Evolutionary conservation across 225 moss, liverwort and hornwort genomes (phyloP), one percentile per base, ranked within the genome.

Genomic region (Pleurozium schreberi): DNA sequence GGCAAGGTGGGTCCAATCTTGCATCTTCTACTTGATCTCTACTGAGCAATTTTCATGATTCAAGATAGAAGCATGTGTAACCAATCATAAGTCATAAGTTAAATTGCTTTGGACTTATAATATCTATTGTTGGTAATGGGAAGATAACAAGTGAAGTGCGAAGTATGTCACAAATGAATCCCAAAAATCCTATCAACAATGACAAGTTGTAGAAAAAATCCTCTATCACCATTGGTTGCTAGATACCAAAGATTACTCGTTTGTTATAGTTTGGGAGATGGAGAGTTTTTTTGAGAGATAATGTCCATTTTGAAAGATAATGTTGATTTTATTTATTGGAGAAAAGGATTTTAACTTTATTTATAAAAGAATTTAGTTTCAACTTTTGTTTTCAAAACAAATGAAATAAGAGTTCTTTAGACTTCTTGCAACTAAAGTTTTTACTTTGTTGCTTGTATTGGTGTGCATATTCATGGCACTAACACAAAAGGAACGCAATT

Each of bases 211-310:
- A 50, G 6, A 38, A 36, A 53, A 5, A 2, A 36, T 1, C 9
- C 9, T n/a, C 14, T 53, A 36, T 36, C 9, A 52, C 9, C 6
- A 25, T 0, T 77, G 0, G 20, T 25, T 77, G 15, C 2, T 55
- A 25, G 4, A 38, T 53, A 77, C 16, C 38, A 15, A 77, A 77
- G 15, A 55, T 1, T 38, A 4, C 7, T 49, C 2, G 0, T n/a
- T 49, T 19, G 11, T 31, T 25, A 10, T 25, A 52, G 10, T 38
- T 55, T 57, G 57, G 2, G 8, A 57, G 0, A 26, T 20, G 2
- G 3, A 0, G 1, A 77, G 2, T 16, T 55, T 0, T 17, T 57
- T 53, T 57, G n/a, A 10, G 10, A 1, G n/a, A n/a, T n/a, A 1
- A 26, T 36, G 10, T 26, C 5, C 0, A 4, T 26, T n/a, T 57